Evolutionary conservation across 306 rosid genomes (phyloP).

Genomic region (Hippophae rhamnoides): DNA sequence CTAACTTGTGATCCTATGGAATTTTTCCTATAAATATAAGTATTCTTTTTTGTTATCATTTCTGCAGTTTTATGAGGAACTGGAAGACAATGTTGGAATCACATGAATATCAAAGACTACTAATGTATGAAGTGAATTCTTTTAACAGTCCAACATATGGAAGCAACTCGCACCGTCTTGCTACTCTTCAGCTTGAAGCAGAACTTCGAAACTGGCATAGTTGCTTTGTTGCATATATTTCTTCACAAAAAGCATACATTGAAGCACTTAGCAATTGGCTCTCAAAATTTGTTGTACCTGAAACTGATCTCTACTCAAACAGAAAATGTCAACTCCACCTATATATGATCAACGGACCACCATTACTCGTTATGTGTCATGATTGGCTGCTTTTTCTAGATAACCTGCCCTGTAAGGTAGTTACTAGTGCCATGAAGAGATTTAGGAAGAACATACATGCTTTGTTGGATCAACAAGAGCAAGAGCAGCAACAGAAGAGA

Average conservation of each 20-base stretch:
- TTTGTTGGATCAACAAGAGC: slow-evolving; percentile 48
- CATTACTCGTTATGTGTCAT: slow-evolving; percentile 48
- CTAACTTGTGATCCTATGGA: neutral
- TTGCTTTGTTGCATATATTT: slow-evolving; percentile 43
- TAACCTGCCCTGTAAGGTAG: slow-evolving; percentile 48
- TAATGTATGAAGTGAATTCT: slow-evolving; percentile 51
- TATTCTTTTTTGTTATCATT: slow-evolving; percentile 10
- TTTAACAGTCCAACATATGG: slow-evolving; percentile 43
- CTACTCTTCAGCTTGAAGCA: slow-evolving; percentile 54
- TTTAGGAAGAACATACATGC: slow-evolving; percentile 38
- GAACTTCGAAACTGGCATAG: slow-evolving; percentile 51
- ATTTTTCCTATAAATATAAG: neutral
- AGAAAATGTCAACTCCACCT: slow-evolving; percentile 28
- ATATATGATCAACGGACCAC: slow-evolving; percentile 38
- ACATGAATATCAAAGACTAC: slow-evolving; percentile 54
- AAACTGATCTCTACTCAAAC: slow-evolving; percentile 45
- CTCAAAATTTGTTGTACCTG: slow-evolving; percentile 46
- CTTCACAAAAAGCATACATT: slow-evolving; percentile 55
- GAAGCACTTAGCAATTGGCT: slow-evolving; percentile 68
- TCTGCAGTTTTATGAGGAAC: slow-evolving; percentile 51
- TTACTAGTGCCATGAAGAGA: slow-evolving; percentile 41
- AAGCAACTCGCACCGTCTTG: slow-evolving; percentile 52
- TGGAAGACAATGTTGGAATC: slow-evolving; percentile 58
- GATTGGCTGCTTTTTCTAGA: slow-evolving; percentile 41
- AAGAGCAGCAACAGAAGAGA: slow-evolving; percentile 68